A percentile compares a stretch with the other conserved stretches of the same genome.
These are phyloP conservation scores for Penicillium sp. DNA, from an alignment of 2,329 filamentous ascomycete species.

Conservation along the genomic window DNA sequence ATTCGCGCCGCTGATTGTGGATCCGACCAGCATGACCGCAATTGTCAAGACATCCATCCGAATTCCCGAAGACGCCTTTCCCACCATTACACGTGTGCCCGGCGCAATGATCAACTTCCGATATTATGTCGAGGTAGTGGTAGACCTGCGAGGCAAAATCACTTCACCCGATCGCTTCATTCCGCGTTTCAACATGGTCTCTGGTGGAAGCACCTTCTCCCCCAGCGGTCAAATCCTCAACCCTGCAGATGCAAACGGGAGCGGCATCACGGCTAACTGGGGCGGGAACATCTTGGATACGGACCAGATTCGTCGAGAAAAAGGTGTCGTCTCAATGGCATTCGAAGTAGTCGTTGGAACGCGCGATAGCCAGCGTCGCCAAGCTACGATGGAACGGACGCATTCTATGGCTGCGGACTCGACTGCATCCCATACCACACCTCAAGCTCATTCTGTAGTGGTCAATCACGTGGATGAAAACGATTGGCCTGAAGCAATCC, in stretches of 20 bases:
- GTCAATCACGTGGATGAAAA: conserved; percentile 29
- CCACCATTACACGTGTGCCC: conserved; percentile 85
- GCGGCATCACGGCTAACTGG: conserved; percentile 44
- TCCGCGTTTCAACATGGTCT: conserved; percentile 56
- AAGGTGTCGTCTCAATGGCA: conserved; percentile 82
- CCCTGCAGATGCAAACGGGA: conserved; percentile 34
- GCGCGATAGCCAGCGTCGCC: conserved; percentile 66
- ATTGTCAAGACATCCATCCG: conserved; percentile 81
- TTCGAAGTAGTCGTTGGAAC: conserved; percentile 90
- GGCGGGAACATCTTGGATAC: conserved; percentile 78
- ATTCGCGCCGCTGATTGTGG: conserved; percentile 83
- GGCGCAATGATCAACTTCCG: conserved; percentile 94
- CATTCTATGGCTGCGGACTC: conserved; percentile 32
- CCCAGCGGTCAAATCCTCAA: conserved; percentile 41
- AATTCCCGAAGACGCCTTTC: conserved; percentile 87
- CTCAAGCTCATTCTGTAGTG: conserved; percentile 5
- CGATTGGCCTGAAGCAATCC: conserved; percentile 29
- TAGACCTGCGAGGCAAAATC: conserved; percentile 87
- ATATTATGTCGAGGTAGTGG: conserved; percentile 89
- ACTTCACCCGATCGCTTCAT: conserved; percentile 70
- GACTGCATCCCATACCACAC: conserved; percentile 25
- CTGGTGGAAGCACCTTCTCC: conserved; percentile 47
- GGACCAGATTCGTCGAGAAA: conserved; percentile 79
- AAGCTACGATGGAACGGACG: conserved; percentile 43
- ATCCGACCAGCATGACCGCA: conserved; percentile 75